A percentile compares a stretch with the other conserved stretches of the same genome.
These are phyloP conservation scores for Pichia inconspicua DNA, from an alignment of 1,139 yeast genomes.

Conservation along the genomic window DNA sequence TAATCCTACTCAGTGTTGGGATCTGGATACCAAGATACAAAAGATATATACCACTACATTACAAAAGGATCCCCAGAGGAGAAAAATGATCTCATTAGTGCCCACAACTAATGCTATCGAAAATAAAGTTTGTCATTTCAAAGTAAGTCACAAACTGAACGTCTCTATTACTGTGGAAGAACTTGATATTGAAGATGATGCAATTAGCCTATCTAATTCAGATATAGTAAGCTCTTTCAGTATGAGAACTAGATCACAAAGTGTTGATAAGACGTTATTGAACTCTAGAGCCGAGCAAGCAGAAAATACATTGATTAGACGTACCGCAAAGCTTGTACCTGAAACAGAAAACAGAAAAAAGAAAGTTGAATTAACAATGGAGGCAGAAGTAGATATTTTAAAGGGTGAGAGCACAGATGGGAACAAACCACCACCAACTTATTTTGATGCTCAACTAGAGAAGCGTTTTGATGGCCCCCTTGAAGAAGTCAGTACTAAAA, in stretches of 20 bases:
- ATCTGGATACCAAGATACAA: conserved; percentile 8
- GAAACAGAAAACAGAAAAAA: conserved; percentile 10
- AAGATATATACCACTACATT: conserved; percentile 4
- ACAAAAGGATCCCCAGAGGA: not conserved
- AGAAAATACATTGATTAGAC: conserved; percentile 17
- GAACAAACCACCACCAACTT: conserved; percentile 19
- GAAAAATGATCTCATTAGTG: conserved; percentile 7
- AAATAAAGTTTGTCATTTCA: conserved; percentile 15
- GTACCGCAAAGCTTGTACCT: conserved; percentile 15
- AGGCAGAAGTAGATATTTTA: conserved; percentile 15
- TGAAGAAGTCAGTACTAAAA: not conserved
- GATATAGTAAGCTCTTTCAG: conserved; percentile 9
- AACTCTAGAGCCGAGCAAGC: conserved; percentile 11
- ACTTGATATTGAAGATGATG: conserved; percentile 6
- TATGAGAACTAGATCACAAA: conserved; percentile 9
- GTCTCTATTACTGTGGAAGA: conserved; percentile 19
- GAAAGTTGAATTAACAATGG: conserved; percentile 21
- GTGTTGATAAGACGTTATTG: conserved; percentile 9
- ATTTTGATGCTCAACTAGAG: conserved; percentile 8
- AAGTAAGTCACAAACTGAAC: conserved; percentile 17
- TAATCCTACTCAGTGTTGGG: conserved; percentile 10
- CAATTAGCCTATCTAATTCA: conserved; percentile 1
- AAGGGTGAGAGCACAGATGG: conserved; percentile 19
- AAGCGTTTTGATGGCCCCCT: not conserved
- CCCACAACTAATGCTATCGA: conserved; percentile 18